Evolutionary conservation across 768 basidiomycete species (phyloP), one percentile per base, ranked within the genome.

Genomic region (Mycena leptocephala): DNA sequence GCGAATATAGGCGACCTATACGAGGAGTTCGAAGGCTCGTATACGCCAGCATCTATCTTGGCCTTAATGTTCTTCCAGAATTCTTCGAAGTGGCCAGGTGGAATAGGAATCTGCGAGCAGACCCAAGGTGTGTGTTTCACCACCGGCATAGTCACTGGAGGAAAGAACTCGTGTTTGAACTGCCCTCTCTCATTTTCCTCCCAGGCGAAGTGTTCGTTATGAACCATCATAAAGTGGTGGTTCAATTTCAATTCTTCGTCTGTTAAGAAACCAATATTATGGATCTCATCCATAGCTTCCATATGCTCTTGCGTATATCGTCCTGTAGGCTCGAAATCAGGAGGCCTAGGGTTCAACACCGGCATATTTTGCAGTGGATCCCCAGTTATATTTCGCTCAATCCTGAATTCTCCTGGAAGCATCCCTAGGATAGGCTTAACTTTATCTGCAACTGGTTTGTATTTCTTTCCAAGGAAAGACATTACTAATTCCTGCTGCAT

Each of bases 201-300:
- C 76, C 76, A 82, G n/a, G 79, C 69, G 37, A 82, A 74, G 20
- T 30, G 71, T 24, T 62, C 33, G 18, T 80, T n/a, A n/a, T 80
- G 67, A 4, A 18, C 18, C 39, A 46, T 43, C 41, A 64, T 43
- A 10, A 64, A 64, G 22, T 64, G 41, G 28, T 64, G 41, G 20
- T 22, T n/a, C 1, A 64, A n/a, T 8, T 64, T 32, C 2, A 8
- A 2, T 28, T 64, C 62, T 26, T 30, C 32, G 2, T 26, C n/a
- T 4, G 14, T 20, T 16, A 65, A 9, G 5, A 65, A 33, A 0
- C 46, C 64, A 20, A 6, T 32, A 13, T 48, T n/a, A 10, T 65
- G 64, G 0, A 65, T 20, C 10, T n/a, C 11, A 24, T 51, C 30
- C 11, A 65, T 35, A 1, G 22, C 13, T 11, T 30, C 64, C 20